These are phyloP conservation scores for Nothopassalora personata DNA, from an alignment of 2,329 filamentous ascomycete genomes.

Conservation along the genomic window DNA sequence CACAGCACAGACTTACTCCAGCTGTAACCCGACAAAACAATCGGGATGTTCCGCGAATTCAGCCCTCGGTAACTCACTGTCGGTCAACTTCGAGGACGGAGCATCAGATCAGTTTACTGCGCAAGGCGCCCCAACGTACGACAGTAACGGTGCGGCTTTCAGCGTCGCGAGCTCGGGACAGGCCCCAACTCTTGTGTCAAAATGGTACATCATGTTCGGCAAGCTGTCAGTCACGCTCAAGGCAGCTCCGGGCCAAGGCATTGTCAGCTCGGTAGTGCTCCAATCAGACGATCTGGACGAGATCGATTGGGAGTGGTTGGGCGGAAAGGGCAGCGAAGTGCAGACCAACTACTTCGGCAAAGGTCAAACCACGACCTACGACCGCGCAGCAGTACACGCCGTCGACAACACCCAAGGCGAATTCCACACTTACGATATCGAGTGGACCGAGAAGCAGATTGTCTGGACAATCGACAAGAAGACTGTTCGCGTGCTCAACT, in stretches of 20 bases:
- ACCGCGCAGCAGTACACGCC: conserved; percentile 76
- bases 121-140: conserved; percentile 67
- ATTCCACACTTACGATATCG: conserved; percentile 83
- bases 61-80: conserved; percentile 75
- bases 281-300: conserved; percentile 91
- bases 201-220: conserved; percentile 99
- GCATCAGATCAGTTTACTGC: conserved; percentile 72
- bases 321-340: conserved; percentile 68
- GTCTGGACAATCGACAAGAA: conserved; percentile 79
- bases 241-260: conserved; percentile 79
- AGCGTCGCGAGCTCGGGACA: conserved; percentile 74
- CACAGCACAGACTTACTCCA: conserved; percentile 50
- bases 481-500: conserved; percentile 69
- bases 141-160: conserved; percentile 70
- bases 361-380: conserved; percentile 76
- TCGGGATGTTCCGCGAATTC: conserved; percentile 66
- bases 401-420: conserved; percentile 62
- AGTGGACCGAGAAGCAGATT: conserved; percentile 83
- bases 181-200: conserved; percentile 75
- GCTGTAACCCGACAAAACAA: conserved; percentile 52
- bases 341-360: conserved; percentile 98
- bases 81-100: conserved; percentile 76
- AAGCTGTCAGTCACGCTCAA: conserved; percentile 81
- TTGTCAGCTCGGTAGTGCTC: conserved; percentile 87
- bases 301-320: conserved; percentile 96